Evolutionary conservation across 2,329 filamentous ascomycete species (phyloP).

Genomic region (Endothia cerciana): DNA sequence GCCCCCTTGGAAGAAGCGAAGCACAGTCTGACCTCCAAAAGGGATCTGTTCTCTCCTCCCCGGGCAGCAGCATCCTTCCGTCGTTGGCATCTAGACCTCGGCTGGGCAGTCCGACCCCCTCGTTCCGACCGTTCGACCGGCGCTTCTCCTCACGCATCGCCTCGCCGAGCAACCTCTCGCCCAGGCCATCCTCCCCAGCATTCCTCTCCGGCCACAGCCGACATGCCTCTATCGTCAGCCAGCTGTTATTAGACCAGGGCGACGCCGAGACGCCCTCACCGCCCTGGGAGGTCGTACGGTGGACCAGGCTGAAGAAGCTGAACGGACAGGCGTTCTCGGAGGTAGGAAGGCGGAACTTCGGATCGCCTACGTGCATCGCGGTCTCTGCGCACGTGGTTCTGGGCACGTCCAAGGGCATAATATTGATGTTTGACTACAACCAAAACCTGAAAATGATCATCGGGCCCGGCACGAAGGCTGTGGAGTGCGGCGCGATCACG

Average conservation of each 20-base stretch:
- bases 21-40: slow-evolving; percentile 34
- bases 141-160: slow-evolving; percentile 87
- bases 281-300: slow-evolving; percentile 96
- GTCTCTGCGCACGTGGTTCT: slow-evolving; percentile 88
- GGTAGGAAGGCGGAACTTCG: slow-evolving; percentile 88
- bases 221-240: slow-evolving; percentile 77
- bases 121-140: slow-evolving; percentile 90
- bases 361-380: slow-evolving; percentile 84
- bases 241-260: slow-evolving; percentile 63
- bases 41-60: slow-evolving; percentile 67
- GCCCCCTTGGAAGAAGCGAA: slow-evolving; percentile 5
- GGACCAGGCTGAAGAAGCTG: slow-evolving; percentile 91
- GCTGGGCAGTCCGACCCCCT: slow-evolving; percentile 73
- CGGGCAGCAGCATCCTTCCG: slow-evolving; percentile 74
- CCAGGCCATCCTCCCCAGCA: slow-evolving; percentile 76
- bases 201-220: slow-evolving; percentile 79
- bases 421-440: slow-evolving; percentile 96
- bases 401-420: slow-evolving; percentile 91
- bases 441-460: slow-evolving; percentile 94
- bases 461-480: slow-evolving; percentile 88
- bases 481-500: slow-evolving; percentile 87
- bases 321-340: slow-evolving; percentile 91
- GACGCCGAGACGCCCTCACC: slow-evolving; percentile 74
- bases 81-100: slow-evolving; percentile 69
- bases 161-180: slow-evolving; percentile 62